These are phyloP conservation scores for Xylaria sp. DNA, from an alignment of 2,329 filamentous ascomycete genomes.

Conservation along the genomic window DNA sequence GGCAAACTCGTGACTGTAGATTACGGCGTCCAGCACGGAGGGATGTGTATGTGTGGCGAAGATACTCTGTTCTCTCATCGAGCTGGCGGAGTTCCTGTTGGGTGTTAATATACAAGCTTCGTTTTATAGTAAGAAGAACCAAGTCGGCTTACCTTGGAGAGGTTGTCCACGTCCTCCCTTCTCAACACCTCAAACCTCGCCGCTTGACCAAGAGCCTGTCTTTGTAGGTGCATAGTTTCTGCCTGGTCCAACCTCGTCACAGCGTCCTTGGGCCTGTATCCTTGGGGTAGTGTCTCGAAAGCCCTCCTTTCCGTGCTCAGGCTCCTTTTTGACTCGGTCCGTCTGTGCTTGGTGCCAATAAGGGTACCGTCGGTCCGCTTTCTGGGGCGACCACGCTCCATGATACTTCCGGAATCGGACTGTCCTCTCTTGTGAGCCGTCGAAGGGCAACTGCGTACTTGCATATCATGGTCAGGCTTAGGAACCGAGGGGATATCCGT, in stretches of 20 bases:
- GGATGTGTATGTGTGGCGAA: constrained; percentile 79
- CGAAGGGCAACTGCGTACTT: constrained; percentile 39
- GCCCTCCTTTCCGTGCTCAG: constrained; percentile 64
- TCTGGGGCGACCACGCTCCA: constrained; percentile 70
- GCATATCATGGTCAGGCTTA: constrained; percentile 49
- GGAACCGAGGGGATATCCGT: constrained; percentile 46
- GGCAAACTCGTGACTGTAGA: constrained; percentile 79
- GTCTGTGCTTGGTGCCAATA: constrained; percentile 52
- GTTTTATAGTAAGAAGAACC: neutral
- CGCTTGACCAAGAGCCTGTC: constrained; percentile 70
- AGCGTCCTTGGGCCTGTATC: constrained; percentile 65
- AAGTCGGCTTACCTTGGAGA: constrained; percentile 66
- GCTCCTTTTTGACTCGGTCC: constrained; percentile 56
- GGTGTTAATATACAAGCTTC: constrained; percentile 10
- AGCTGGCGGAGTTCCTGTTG: constrained; percentile 74
- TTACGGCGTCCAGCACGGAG: constrained; percentile 80
- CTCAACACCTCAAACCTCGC: constrained; percentile 72
- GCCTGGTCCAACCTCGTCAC: constrained; percentile 56
- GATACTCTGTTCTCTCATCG: constrained; percentile 82
- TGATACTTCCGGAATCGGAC: constrained; percentile 68
- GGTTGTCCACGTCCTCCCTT: constrained; percentile 69
- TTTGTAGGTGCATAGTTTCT: constrained; percentile 64
- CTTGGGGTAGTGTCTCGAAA: constrained; percentile 70
- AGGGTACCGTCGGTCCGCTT: constrained; percentile 60
- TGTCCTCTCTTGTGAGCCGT: constrained; percentile 60